Base-by-base conservation (phyloP, 1,284 basidiomycete genomes). In the Ganoderma sinense region DNA sequence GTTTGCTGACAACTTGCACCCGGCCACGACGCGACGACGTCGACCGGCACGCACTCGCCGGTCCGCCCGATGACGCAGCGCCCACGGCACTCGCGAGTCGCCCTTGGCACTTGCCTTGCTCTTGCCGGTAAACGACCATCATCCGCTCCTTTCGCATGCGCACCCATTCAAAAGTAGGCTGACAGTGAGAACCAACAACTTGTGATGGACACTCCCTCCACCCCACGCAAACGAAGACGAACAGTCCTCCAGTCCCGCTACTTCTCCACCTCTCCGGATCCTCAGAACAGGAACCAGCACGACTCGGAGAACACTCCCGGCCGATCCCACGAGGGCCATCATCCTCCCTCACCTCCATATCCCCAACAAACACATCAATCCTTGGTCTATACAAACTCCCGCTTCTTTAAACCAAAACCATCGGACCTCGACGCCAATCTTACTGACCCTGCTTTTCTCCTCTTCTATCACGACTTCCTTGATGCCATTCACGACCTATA, bases 401-500 rank as follows among this genome's bases (percentile, higher is more conserved):
- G 68, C 18, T 73, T 66, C 58, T 71, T 73, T 36, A 55, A 59
- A 14, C n/a, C 31, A 0, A 40, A 56, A 0, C 18, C 65, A 0
- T 13, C 65, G 7, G 69, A 66, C 23, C 10, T 60, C n/a, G 45
- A 60, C 26, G 20, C 26, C 0, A 29, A 63, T 5, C 51, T 69
- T 7, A 26, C 29, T 14, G 48, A 73, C 45, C 60, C 68, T 0
- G 53, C 64, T 1, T 75, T 75, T 40, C 36, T 65, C 2, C 39
- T 36, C 18, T 76, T 75, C 41, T 70, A 69, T 51, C 66, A 72
- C 4, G 69, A 68, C 1, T 74, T 74, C 36, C 36, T 73, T 31
- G 14, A 31, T 0, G 63, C 72, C 13, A 69, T 71, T 62, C 56
- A 62, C 10, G 45, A 67, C n/a, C 55, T 76, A 2, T 76, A 75